These are phyloP conservation scores for Ceratobasidium sp. DNA, from an alignment of 1,284 basidiomycete genomes.

Conservation along the genomic window DNA sequence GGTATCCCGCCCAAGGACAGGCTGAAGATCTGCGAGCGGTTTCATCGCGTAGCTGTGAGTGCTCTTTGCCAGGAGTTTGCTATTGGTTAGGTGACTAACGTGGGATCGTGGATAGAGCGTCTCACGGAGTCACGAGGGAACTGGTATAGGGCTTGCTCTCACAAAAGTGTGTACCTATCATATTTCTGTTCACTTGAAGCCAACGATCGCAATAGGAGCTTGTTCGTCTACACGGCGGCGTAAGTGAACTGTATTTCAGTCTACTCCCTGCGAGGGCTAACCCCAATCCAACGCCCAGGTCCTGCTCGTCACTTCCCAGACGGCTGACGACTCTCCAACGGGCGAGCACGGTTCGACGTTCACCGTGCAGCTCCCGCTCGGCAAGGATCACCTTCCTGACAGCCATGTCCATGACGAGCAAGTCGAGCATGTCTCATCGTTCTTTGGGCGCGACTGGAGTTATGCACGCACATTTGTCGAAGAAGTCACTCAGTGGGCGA, in stretches of 20 bases:
- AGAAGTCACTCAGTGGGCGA: constrained; percentile 54
- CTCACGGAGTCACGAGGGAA: constrained; percentile 55
- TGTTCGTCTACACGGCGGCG: constrained; percentile 55
- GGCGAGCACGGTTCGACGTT: constrained; percentile 53
- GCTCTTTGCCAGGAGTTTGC: background rate
- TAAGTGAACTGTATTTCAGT: background rate
- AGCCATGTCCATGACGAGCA: constrained; percentile 51
- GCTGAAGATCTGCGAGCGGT: constrained; percentile 53
- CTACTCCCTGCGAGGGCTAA: background rate
- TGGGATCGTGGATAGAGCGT: constrained; percentile 48
- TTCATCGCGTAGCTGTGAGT: constrained; percentile 53
- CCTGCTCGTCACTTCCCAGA: constrained; percentile 9
- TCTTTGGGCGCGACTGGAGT: constrained; percentile 44
- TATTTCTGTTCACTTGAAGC: background rate
- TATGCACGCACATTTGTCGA: constrained; percentile 54
- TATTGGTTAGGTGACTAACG: background rate
- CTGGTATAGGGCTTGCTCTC: constrained; percentile 56
- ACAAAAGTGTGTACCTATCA: constrained; percentile 48
- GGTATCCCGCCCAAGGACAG: constrained; percentile 53
- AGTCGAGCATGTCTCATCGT: constrained; percentile 50
- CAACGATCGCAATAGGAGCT: constrained; percentile 50
- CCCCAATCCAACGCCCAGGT: constrained; percentile 10
- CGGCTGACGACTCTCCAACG: constrained; percentile 45
- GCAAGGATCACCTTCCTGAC: constrained; percentile 51
- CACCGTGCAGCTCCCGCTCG: constrained; percentile 53